These are phyloP conservation scores for Carex myosuroides DNA, from an alignment of 176 grass and related monocot species.

Conservation along the genomic window DNA sequence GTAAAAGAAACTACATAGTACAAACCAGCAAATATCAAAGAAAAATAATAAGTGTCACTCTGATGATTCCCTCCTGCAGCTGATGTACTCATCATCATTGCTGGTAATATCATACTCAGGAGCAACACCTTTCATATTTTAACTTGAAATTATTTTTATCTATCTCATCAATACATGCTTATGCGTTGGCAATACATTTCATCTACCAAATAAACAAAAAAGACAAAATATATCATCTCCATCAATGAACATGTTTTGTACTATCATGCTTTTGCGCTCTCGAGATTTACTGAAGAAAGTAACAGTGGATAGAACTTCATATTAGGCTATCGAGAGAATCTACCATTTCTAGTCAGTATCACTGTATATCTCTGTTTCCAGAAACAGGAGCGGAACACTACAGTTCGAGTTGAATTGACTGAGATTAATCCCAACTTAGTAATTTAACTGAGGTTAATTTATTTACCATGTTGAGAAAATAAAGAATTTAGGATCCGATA, in stretches of 20 bases:
- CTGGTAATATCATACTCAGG: too few relatives aligned
- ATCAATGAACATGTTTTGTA: not conserved
- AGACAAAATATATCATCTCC: not conserved
- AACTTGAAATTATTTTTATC: not conserved
- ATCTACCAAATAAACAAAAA: not conserved
- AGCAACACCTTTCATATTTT: not conserved
- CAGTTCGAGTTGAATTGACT: not conserved
- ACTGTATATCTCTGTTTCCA: not conserved
- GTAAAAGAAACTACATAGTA: not conserved
- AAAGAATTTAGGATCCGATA: too few relatives aligned
- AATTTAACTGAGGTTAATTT: not conserved
- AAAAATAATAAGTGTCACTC: not conserved
- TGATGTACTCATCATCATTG: not conserved
- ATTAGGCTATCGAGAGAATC: not conserved
- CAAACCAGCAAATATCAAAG: not conserved
- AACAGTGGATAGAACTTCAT: not conserved
- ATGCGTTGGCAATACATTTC: not conserved
- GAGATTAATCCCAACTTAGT: not conserved
- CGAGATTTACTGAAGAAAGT: not conserved
- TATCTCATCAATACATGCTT: not conserved
- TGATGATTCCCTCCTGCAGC: not conserved
- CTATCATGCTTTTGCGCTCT: not conserved
- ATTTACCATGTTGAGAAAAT: too few relatives aligned
- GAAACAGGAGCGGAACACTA: not conserved
- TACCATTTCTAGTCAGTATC: not conserved